Evolutionary conservation across 2,329 filamentous ascomycete genomes (phyloP).

Genomic region (Fusarium palustre): DNA sequence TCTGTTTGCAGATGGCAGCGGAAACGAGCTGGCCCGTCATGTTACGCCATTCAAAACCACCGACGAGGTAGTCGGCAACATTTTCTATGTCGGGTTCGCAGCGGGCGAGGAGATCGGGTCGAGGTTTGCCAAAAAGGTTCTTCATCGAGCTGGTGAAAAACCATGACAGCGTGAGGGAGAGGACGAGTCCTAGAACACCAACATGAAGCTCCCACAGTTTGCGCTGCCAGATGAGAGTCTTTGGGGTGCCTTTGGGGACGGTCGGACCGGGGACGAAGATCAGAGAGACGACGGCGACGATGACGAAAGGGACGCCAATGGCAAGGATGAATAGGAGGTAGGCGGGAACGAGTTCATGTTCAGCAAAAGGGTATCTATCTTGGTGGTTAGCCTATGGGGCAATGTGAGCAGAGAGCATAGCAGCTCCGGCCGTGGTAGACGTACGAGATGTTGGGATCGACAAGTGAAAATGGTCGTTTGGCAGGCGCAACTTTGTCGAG

Average conservation of each 20-base stretch:
- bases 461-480: slow-evolving; percentile 76
- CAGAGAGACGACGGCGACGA: slow-evolving; percentile 77
- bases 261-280: slow-evolving; percentile 78
- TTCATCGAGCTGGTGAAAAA: slow-evolving; percentile 90
- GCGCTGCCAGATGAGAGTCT: slow-evolving; percentile 76
- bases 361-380: slow-evolving; percentile 74
- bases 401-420: neutral
- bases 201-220: slow-evolving; percentile 93
- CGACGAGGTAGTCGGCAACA: slow-evolving; percentile 69
- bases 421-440: slow-evolving; percentile 41
- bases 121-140: slow-evolving; percentile 75
- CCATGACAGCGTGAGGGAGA: slow-evolving; percentile 78
- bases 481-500: slow-evolving; percentile 72
- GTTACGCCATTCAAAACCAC: slow-evolving; percentile 66
- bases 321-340: slow-evolving; percentile 73
- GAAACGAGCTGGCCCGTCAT: slow-evolving; percentile 76
- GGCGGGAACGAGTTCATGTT: slow-evolving; percentile 77
- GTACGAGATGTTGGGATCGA: slow-evolving; percentile 79
- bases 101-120: slow-evolving; percentile 84
- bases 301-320: slow-evolving; percentile 71
- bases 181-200: slow-evolving; percentile 83
- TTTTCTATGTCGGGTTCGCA: slow-evolving; percentile 80
- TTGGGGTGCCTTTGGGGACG: slow-evolving; percentile 71
- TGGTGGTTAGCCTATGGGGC: slow-evolving; percentile 10
- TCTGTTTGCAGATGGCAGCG: slow-evolving; percentile 79